These are phyloP conservation scores for Fraxinus americana DNA, from an alignment of 257 asterid species.

Conservation along the genomic window DNA sequence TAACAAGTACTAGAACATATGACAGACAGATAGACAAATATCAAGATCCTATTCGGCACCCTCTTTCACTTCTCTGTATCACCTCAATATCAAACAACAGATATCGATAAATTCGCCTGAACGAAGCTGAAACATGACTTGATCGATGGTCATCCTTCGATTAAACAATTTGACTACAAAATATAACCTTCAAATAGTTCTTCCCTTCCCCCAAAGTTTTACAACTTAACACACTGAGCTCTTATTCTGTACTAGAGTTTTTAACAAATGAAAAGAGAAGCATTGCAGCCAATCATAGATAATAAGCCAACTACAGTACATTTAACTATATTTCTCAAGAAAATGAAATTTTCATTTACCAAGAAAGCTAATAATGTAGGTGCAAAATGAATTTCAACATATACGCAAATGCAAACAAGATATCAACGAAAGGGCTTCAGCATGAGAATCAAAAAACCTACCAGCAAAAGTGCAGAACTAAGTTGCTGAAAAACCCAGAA, in stretches of 20 bases:
- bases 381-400: conserved; percentile 14
- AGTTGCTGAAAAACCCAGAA: conserved; percentile 6
- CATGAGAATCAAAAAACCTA: conserved; percentile 25
- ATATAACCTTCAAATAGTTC: not conserved
- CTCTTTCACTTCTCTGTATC: not conserved
- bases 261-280: conserved; percentile 12
- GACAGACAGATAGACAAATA: not conserved
- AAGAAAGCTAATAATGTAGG: not conserved
- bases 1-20: not conserved
- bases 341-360: not conserved
- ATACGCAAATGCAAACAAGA: conserved; percentile 9
- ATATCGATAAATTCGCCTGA: not conserved
- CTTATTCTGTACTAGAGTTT: not conserved
- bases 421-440: not conserved
- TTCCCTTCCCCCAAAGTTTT: not conserved
- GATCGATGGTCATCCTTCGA: not conserved
- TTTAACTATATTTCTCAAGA: not conserved
- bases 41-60: not conserved
- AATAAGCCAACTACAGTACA: not conserved
- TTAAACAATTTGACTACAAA: not conserved
- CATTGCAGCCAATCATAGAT: not conserved
- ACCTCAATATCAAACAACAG: not conserved
- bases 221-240: not conserved
- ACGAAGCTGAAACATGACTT: not conserved
- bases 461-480: conserved; percentile 11